Conservation (phyloP, 1,284 basidiomycete species). For the Cutaneotrichosporon spelunceum region DNA sequence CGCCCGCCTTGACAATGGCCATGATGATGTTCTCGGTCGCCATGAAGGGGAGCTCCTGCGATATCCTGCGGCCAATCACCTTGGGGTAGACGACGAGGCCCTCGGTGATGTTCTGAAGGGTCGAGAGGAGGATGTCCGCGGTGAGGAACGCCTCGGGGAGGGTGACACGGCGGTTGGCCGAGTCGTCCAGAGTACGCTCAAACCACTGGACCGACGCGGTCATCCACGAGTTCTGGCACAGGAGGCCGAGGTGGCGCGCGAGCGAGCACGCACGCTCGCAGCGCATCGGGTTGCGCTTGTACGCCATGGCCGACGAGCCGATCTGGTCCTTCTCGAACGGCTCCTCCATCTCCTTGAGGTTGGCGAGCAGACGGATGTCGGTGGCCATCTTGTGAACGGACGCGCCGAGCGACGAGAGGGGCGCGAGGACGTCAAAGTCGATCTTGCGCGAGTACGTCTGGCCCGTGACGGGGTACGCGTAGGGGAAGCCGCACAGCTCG, state of each 20-base stretch:
- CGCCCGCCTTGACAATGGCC: slow-evolving; percentile 92
- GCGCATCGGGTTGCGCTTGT: slow-evolving; percentile 99
- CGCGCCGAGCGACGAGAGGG: slow-evolving; percentile 85
- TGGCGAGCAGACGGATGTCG: slow-evolving; percentile 85
- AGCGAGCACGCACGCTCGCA: slow-evolving; percentile 95
- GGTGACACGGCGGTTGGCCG: slow-evolving; percentile 93
- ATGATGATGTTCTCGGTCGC: slow-evolving; percentile 99
- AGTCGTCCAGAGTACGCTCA: slow-evolving; percentile 91
- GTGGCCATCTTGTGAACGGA: slow-evolving; percentile 98
- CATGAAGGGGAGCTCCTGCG: slow-evolving; percentile 98
- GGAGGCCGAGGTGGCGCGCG: slow-evolving; percentile 84
- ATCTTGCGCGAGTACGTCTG: slow-evolving; percentile 99
- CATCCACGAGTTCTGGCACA: slow-evolving; percentile 90
- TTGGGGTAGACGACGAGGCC: slow-evolving; percentile 96
- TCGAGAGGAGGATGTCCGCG: slow-evolving; percentile 92
- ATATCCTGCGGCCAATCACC: slow-evolving; percentile 87
- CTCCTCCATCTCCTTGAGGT: slow-evolving; percentile 97
- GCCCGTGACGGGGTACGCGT: slow-evolving; percentile 94
- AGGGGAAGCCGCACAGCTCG: slow-evolving; percentile 82
- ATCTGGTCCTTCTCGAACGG: slow-evolving; percentile 99
- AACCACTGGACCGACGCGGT: slow-evolving; percentile 93
- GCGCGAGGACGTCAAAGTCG: slow-evolving; percentile 86
- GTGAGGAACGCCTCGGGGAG: slow-evolving; percentile 97
- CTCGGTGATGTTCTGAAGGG: slow-evolving; percentile 94
- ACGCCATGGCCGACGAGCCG: slow-evolving; percentile 95